Conservation (phyloP, 306 rosid species). For the Inga leiocalycina region DNA sequence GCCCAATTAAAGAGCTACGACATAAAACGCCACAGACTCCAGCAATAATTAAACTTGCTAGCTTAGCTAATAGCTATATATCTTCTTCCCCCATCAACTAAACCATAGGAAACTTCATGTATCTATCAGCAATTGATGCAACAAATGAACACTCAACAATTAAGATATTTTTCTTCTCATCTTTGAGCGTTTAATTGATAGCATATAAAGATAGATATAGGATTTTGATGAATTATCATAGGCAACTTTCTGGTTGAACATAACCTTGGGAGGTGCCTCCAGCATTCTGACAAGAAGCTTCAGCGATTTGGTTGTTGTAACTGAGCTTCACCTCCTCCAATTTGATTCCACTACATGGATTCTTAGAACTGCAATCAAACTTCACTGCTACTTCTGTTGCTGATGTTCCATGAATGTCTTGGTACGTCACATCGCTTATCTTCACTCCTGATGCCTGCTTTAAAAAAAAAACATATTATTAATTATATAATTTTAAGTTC, state of each 20-base stretch:
- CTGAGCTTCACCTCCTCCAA: constrained; percentile 56
- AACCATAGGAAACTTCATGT: too few relatives aligned
- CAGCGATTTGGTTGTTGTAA: constrained; percentile 43
- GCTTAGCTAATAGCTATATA: background rate
- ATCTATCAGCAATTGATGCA: background rate
- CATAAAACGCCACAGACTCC: background rate
- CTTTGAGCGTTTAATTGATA: background rate
- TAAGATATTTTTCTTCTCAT: background rate
- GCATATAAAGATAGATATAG: too few relatives aligned
- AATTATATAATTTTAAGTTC: too few relatives aligned
- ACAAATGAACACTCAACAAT: background rate
- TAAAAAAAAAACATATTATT: too few relatives aligned
- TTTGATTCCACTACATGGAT: constrained; percentile 50
- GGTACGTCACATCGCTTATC: constrained; percentile 54
- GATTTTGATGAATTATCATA: background rate
- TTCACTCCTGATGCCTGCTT: constrained; percentile 50
- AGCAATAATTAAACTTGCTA: background rate
- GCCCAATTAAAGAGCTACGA: background rate
- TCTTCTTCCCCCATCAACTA: background rate
- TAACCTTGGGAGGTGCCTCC: constrained; percentile 38
- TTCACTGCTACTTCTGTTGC: constrained; percentile 54
- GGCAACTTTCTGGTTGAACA: constrained; percentile 55
- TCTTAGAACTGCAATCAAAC: constrained; percentile 59
- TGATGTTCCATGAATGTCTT: constrained; percentile 56
- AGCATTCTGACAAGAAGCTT: constrained; percentile 47